These are phyloP conservation scores for Allium fistulosum DNA, from an alignment of 106 monocot genomes.

Conservation along the genomic window DNA sequence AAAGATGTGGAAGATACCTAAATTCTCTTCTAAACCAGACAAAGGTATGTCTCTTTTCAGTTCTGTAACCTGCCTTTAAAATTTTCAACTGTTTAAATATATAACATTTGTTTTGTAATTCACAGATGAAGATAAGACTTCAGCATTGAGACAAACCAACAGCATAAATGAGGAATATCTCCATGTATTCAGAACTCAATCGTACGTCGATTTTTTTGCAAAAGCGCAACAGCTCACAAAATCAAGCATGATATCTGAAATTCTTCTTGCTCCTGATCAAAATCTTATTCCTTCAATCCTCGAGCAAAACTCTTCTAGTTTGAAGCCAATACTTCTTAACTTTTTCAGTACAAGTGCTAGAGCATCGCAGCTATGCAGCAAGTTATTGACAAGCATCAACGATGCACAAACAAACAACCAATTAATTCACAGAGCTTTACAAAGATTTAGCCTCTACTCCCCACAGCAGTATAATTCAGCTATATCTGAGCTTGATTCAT, in stretches of 20 bases:
- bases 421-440: constrained; percentile 10
- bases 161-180: constrained; percentile 26
- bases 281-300: constrained; percentile 11
- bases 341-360: constrained; percentile 21
- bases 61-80: not conserved
- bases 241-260: not conserved
- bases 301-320: constrained; percentile 2
- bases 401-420: constrained; percentile 8
- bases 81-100: not conserved
- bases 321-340: constrained; percentile 9
- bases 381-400: constrained; percentile 19
- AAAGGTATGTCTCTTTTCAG: not conserved
- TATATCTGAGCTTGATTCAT: constrained; percentile 15
- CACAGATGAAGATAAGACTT: not conserved
- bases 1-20: constrained; percentile 2
- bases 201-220: constrained; percentile 11
- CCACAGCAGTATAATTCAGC: constrained; percentile 2
- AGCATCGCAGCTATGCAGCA: constrained; percentile 12
- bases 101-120: not conserved
- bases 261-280: constrained; percentile 19
- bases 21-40: not conserved
- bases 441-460: not conserved
- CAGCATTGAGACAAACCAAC: not conserved
- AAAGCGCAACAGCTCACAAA: constrained; percentile 7
- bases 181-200: constrained; percentile 17